Evolutionary conservation across 176 grass and related monocot species (phyloP).

Genomic region (Oryza nivara): DNA sequence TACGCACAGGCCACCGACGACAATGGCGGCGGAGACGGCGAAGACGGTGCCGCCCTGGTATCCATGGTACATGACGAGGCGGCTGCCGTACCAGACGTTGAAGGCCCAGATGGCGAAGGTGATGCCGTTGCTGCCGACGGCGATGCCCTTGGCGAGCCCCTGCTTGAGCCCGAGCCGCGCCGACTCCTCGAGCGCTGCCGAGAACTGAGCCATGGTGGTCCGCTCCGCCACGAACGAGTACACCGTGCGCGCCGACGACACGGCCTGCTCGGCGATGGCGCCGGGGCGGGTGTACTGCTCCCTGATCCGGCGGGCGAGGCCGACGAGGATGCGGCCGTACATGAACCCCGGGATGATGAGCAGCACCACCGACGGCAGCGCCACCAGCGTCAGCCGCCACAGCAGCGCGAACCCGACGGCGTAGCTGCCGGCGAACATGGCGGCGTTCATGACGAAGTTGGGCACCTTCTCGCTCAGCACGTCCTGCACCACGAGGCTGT

Average conservation of each 20-base stretch:
- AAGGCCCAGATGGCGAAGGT: conserved; percentile 90
- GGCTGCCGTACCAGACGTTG: conserved; percentile 89
- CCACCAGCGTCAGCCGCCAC: conserved; percentile 77
- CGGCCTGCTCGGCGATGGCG: conserved; percentile 74
- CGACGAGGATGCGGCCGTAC: conserved; percentile 83
- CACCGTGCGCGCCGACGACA: conserved; percentile 83
- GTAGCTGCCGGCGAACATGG: conserved; percentile 83
- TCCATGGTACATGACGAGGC: conserved; percentile 93
- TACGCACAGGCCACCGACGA: conserved; percentile 79
- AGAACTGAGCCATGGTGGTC: conserved; percentile 65
- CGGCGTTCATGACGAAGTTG: conserved; percentile 89
- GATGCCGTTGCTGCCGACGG: conserved; percentile 89
- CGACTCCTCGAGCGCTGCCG: conserved; percentile 74
- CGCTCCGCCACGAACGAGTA: conserved; percentile 87
- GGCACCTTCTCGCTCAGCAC: conserved; percentile 91
- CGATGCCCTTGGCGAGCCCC: conserved; percentile 87
- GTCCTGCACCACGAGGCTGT: conserved; percentile 92
- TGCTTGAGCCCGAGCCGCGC: conserved; percentile 73
- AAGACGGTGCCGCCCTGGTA: conserved; percentile 83
- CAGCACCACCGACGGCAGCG: conserved; percentile 70
- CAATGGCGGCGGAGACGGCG: conserved; percentile 63
- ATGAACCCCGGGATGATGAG: conserved; percentile 85
- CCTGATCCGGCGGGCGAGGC: conserved; percentile 70
- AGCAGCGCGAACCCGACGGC: conserved; percentile 63
- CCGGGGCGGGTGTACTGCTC: conserved; percentile 76